These are phyloP conservation scores for Xylariaceae sp. DNA, from an alignment of 2,329 filamentous ascomycete genomes.

Conservation along the genomic window DNA sequence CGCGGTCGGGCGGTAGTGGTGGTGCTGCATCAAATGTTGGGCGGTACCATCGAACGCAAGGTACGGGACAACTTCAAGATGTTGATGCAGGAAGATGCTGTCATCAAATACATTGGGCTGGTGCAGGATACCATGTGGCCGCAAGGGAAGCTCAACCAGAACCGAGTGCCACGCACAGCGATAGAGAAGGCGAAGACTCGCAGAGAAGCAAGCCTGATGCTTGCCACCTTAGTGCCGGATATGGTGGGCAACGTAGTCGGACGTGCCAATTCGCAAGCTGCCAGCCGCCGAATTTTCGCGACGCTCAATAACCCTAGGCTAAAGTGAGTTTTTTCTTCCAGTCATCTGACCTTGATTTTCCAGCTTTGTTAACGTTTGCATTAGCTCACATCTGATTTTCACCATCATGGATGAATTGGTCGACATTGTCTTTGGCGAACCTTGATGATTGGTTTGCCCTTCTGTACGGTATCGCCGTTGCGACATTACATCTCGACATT, in stretches of 20 bases:
- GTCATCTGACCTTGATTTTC: neutral
- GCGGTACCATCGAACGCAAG: constrained; percentile 93
- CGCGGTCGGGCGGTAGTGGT: constrained; percentile 93
- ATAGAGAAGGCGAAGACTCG: constrained; percentile 74
- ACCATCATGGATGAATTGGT: constrained; percentile 67
- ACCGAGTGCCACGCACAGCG: constrained; percentile 52
- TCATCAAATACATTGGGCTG: constrained; percentile 69
- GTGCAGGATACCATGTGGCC: constrained; percentile 81
- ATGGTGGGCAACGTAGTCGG: constrained; percentile 90
- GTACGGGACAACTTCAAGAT: constrained; percentile 76
- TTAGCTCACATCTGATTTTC: constrained; percentile 62
- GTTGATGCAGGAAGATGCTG: constrained; percentile 69
- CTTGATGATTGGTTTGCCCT: constrained; percentile 14
- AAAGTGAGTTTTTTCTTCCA: constrained; percentile 57
- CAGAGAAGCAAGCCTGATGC: constrained; percentile 80
- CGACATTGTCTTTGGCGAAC: constrained; percentile 54
- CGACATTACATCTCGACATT: neutral
- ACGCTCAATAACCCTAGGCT: constrained; percentile 85
- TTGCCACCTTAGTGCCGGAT: constrained; percentile 86
- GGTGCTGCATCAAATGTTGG: constrained; percentile 89
- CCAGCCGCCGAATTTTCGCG: constrained; percentile 81
- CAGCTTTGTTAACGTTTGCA: constrained; percentile 21
- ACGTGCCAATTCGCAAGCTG: constrained; percentile 81
- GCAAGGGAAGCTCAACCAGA: constrained; percentile 49
- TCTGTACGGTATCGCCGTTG: neutral